These are phyloP conservation scores for Suhomyces choctaworum DNA, from an alignment of 1,139 yeast species.

Conservation along the genomic window DNA sequence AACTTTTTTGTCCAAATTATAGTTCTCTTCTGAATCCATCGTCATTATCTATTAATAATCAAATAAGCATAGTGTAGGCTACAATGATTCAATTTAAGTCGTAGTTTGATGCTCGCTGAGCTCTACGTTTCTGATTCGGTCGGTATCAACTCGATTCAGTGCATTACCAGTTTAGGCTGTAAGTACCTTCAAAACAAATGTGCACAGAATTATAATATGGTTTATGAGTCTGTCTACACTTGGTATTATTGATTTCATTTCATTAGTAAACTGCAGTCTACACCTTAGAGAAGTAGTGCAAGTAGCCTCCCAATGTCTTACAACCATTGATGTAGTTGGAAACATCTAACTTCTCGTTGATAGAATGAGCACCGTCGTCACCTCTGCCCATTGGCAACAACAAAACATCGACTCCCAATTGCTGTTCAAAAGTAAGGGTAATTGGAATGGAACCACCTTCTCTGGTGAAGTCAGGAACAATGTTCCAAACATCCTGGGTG, in stretches of 20 bases:
- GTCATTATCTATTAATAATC: neutral
- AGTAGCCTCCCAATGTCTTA: slow-evolving; percentile 90
- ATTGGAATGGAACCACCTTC: slow-evolving; percentile 99
- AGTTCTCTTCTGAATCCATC: too few relatives aligned
- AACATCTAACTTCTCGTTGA: slow-evolving; percentile 89
- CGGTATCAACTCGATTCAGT: too few relatives aligned
- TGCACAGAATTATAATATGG: too few relatives aligned
- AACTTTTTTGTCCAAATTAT: too few relatives aligned
- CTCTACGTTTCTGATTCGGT: too few relatives aligned
- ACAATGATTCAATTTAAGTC: too few relatives aligned
- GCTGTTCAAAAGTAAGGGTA: slow-evolving; percentile 86
- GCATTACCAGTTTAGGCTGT: too few relatives aligned
- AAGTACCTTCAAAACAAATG: too few relatives aligned
- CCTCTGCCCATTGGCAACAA: slow-evolving; percentile 97
- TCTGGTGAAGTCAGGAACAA: slow-evolving; percentile 95
- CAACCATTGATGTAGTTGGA: slow-evolving; percentile 91
- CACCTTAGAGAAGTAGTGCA: slow-evolving; percentile 73
- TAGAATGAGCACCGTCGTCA: slow-evolving; percentile 98
- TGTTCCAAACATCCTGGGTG: slow-evolving; percentile 90
- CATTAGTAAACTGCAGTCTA: slow-evolving; percentile 3
- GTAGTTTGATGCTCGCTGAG: too few relatives aligned
- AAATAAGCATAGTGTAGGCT: too few relatives aligned
- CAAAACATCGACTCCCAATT: slow-evolving; percentile 80
- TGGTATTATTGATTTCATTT: too few relatives aligned
- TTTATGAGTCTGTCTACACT: too few relatives aligned